Percentiles rank a stretch among this genome's conserved stretches.
Evolutionary conservation across 176 grass and related monocot genomes (phyloP).

Genomic region (Secale cereale): DNA sequence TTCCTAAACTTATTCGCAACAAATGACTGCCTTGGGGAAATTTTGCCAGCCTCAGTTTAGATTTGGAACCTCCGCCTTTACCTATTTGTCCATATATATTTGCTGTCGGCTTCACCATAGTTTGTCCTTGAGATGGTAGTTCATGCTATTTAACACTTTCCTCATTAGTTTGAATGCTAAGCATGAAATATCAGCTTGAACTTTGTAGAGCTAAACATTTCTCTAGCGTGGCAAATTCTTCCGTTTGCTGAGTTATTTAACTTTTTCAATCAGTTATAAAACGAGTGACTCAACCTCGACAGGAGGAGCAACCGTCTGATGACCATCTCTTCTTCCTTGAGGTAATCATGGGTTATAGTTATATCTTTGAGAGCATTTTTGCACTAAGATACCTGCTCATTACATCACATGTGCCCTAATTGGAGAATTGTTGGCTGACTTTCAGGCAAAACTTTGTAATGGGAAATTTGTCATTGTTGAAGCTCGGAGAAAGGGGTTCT

Average conservation of each 20-base stretch:
- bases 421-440: constrained; percentile 8
- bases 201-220: not conserved
- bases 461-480: constrained; percentile 82
- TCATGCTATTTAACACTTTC: constrained; percentile 5
- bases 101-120: not conserved
- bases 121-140: not conserved
- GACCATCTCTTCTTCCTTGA: constrained; percentile 97
- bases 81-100: constrained; percentile 2
- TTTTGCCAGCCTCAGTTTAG: not conserved
- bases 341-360: constrained; percentile 41
- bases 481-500: constrained; percentile 88
- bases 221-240: not conserved
- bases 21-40: not conserved
- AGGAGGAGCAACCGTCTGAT: constrained; percentile 74
- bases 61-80: not conserved
- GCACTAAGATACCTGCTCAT: not conserved
- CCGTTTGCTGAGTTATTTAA: not conserved
- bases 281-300: constrained; percentile 58
- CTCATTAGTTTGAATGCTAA: not conserved
- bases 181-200: not conserved
- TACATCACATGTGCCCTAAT: constrained; percentile 17
- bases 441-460: constrained; percentile 83
- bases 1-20: not conserved
- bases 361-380: not conserved
- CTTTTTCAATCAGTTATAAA: constrained; percentile 61